Evolutionary conservation across 805 yeast species (phyloP), one percentile per base, ranked within the genome.

Genomic region (Starmerella scarabaei): DNA sequence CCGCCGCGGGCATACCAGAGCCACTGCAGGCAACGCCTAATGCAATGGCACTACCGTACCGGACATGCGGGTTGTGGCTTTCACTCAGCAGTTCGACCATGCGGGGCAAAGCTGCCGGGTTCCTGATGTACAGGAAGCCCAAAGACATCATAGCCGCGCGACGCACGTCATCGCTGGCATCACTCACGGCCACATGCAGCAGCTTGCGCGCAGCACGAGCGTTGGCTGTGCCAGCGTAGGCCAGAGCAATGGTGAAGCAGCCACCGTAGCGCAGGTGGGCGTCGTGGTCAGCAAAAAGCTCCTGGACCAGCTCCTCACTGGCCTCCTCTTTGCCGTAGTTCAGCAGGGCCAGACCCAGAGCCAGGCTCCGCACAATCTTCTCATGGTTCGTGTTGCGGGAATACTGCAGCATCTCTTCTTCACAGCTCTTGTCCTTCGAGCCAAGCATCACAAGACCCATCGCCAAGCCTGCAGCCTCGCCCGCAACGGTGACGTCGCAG

Each of bases 1-100:
- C 72, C 0, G 98, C 97, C 30, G 88, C 77, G 43, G 77, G 75
- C 40, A 81, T 65, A 3, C 86, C 91, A 57, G 91, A 78, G 35
- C 98, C 98, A 19, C 96, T 95, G 68, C 97, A 86, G 3, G 97
- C 76, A 47, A 91, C 82, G 63, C 96, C 98, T 48, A 91, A 71
- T 0, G 98, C 98, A 75, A 91, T 68, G 2, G 97, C 94, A 24
- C 96, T 82, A 66, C 98, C 98, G 58, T 91, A 91, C 60, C 98
- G 81, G 28, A 91, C 97, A 58, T 91, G 96, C 12, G 98, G 94
- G 59, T 91, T 91, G 61, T 91, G 96, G 1, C 94, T 82, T 61
- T 85, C 94, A 0, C 94, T 75, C 51, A 91, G 69, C 42, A 91
- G 68, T 59, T 88, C 94, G 29, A 91, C 96, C 64, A 91, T 80